phyloP scores from a whole-genome alignment of 2,329 filamentous ascomycete genomes.

The Dothideomycetes sp. region DNA sequence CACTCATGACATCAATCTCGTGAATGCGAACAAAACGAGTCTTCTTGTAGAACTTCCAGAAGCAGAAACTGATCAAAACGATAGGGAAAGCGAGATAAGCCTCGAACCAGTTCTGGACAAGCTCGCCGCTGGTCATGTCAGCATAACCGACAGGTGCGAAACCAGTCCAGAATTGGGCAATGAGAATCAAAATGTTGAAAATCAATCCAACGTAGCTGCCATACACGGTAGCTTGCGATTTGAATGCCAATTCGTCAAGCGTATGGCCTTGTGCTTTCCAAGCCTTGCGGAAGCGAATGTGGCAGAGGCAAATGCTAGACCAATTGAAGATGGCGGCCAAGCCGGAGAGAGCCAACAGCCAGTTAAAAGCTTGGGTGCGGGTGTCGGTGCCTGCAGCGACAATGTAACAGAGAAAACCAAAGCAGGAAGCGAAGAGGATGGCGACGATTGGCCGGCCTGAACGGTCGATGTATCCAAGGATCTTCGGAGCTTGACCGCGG shows the following conservation, averaged over 20 bases:
- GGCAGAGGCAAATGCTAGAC: constrained; percentile 55
- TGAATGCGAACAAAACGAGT: constrained; percentile 55
- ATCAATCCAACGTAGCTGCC: constrained; percentile 72
- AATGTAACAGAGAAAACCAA: constrained; percentile 51
- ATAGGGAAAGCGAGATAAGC: constrained; percentile 58
- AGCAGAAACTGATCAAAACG: neutral
- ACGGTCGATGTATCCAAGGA: constrained; percentile 51
- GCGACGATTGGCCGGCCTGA: constrained; percentile 48
- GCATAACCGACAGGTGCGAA: constrained; percentile 59
- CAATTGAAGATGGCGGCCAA: constrained; percentile 67
- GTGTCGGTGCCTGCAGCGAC: constrained; percentile 36
- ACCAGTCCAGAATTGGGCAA: constrained; percentile 71
- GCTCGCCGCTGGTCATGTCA: constrained; percentile 30
- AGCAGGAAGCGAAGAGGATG: constrained; percentile 28
- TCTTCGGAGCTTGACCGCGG: constrained; percentile 49
- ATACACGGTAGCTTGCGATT: constrained; percentile 62
- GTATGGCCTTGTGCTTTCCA: constrained; percentile 51
- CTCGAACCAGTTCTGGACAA: constrained; percentile 60
- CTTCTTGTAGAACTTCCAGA: constrained; percentile 49
- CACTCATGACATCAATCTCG: constrained; percentile 82
- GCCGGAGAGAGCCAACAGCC: constrained; percentile 61
- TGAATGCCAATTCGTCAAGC: constrained; percentile 71
- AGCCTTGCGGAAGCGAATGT: constrained; percentile 54
- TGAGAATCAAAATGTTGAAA: constrained; percentile 64
- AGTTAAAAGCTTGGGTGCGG: constrained; percentile 43